A percentile compares a stretch with the other conserved stretches of the same genome.
phyloP scores from a whole-genome alignment of 495 filamentous ascomycete genomes.

The Aspergillus cavernicola region DNA sequence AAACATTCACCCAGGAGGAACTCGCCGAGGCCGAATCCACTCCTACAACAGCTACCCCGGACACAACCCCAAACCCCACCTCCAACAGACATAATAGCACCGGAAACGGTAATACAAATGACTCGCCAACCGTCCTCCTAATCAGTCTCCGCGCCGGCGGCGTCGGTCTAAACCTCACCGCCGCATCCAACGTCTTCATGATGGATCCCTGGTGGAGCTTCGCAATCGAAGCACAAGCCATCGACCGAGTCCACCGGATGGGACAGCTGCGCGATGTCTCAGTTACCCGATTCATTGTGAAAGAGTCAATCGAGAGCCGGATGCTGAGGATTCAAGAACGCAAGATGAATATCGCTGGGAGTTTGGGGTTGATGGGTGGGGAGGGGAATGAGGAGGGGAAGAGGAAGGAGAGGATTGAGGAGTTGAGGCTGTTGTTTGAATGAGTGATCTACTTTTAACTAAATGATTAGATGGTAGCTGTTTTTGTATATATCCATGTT shows the following conservation, averaged over 20 bases:
- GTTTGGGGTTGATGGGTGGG: slow-evolving; percentile 71
- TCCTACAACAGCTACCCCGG: neutral
- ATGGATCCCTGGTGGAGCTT: slow-evolving; percentile 99
- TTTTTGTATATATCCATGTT: no score
- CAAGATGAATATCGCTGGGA: slow-evolving; percentile 84
- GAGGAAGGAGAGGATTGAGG: slow-evolving; percentile 83
- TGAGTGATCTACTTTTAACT: no score
- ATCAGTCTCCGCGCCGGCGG: slow-evolving; percentile 87
- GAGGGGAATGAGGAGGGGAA: slow-evolving; percentile 85
- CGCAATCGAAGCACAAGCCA: slow-evolving; percentile 93
- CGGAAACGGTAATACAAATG: neutral
- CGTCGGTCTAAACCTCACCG: slow-evolving; percentile 89
- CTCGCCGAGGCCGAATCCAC: slow-evolving; percentile 18
- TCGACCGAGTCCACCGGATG: slow-evolving; percentile 99
- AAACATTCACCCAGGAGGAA: slow-evolving; percentile 38
- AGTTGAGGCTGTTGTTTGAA: slow-evolving; percentile 88
- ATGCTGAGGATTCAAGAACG: slow-evolving; percentile 93
- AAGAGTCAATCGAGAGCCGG: slow-evolving; percentile 86
- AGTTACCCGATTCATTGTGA: slow-evolving; percentile 82
- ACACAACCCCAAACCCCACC: slow-evolving; percentile 30
- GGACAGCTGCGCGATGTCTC: slow-evolving; percentile 84
- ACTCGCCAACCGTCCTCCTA: slow-evolving; percentile 56
- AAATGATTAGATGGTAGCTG: no score
- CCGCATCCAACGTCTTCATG: slow-evolving; percentile 86
- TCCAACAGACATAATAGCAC: neutral